Evolutionary conservation across 352 stramenopile genomes (phyloP).

Genomic region (Plasmopara viticola): DNA sequence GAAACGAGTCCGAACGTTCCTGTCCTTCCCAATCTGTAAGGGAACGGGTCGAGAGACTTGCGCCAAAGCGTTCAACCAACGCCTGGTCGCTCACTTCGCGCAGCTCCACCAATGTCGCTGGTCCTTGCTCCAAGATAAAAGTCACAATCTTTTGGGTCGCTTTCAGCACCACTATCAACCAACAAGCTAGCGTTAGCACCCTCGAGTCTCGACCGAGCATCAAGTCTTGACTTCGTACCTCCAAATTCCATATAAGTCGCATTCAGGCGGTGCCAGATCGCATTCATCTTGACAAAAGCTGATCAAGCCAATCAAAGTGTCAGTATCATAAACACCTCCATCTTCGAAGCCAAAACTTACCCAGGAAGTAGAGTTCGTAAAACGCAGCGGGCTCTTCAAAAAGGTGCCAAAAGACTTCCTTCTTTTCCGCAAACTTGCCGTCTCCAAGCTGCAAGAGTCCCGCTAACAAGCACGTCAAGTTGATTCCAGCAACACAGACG

Average conservation of each 20-base stretch:
- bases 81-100: conserved; percentile 45
- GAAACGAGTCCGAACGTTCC: conserved; percentile 65
- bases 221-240: conserved; percentile 22
- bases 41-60: conserved; percentile 37
- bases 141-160: conserved; percentile 49
- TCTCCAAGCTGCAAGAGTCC: conserved; percentile 62
- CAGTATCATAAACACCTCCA: neutral
- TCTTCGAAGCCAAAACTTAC: conserved; percentile 11
- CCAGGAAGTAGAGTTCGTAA: conserved; percentile 68
- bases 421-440: conserved; percentile 38
- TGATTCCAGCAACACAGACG: conserved; percentile 76
- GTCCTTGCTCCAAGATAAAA: conserved; percentile 54
- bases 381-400: conserved; percentile 84
- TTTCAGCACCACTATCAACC: conserved; percentile 66
- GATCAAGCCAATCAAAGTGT: neutral
- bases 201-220: neutral
- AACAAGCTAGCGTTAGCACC: conserved; percentile 5
- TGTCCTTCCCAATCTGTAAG: conserved; percentile 63
- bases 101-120: conserved; percentile 49
- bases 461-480: conserved; percentile 76
- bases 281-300: conserved; percentile 83
- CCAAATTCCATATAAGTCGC: conserved; percentile 85
- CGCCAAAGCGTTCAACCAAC: conserved; percentile 67
- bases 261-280: conserved; percentile 70
- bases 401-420: conserved; percentile 52